Evolutionary conservation across 2,329 filamentous ascomycete species (phyloP), one percentile per base, ranked within the genome.

Genomic region (Colletotrichum filicis): DNA sequence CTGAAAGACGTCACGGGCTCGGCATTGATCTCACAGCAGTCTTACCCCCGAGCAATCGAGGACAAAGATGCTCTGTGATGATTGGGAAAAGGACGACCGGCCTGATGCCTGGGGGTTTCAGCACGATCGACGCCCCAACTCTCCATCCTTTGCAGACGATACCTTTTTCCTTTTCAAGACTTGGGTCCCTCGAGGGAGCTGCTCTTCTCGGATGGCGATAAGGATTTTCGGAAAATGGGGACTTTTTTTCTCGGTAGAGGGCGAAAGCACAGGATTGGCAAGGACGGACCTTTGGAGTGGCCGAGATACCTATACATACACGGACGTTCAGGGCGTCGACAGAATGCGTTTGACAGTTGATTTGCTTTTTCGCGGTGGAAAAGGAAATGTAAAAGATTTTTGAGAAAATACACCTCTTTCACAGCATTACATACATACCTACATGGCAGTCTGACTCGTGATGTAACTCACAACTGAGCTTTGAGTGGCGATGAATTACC

Each of bases 291-390:
- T 63, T 60, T 55, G 58, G 64, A 22, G 46, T 64, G 66, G 55
- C 35, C 56, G 66, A 69, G 60, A 70, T 73, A 73, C 70, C 70
- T 65, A 56, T 32, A 28, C 32, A 64, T 73, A 75, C 61, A 74
- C 42, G 68, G 62, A 73, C 73, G 66, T 64, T 26, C 8, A 66
- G 73, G 69, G 66, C 74, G 74, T 74, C 68, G 74, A 66, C 63
- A 62, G 49, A 55, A 64, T 56, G 62, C 57, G 42, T 74, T 64
- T 63, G 67, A 24, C 42, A 64, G 66, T 64, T 35, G 46, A 67
- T 26, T 46, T 59, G 64, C 19, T 6, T 49, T 28, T 28, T 30
- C 14, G 58, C 56, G 52, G 61, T 28, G 30, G 52, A 46, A 72
- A 72, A 49, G 52, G 67, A 30, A 66, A 66, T 71, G 57, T 56